Base-by-base conservation (phyloP, 495 filamentous ascomycete species). In the Melanomma pulvis-pyrius region DNA sequence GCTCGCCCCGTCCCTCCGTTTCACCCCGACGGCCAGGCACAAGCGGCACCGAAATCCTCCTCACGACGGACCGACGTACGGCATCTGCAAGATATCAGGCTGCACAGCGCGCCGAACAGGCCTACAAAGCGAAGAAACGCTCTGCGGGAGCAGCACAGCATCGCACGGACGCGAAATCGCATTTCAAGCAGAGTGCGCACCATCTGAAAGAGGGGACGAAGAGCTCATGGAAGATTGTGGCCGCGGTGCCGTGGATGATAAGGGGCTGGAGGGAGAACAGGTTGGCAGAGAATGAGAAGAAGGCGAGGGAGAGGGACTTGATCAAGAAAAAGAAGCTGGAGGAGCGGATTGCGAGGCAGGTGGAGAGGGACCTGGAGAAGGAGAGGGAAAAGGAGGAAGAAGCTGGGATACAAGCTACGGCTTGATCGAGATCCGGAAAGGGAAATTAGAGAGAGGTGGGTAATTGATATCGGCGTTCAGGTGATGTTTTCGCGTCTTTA, bases 251-350 rank as follows among this genome's bases (percentile, higher is more conserved):
- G 9, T 63, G 60, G 60, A 54, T 63, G 30, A 9, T 63, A 1
- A 53, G 60, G 32, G 60, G 36, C 4, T 63, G 60, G 60, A 50
- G 46, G 22, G 60, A 41, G 17, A 26, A 25, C 6, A 39, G 34
- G 49, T 34, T 54, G 34, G 30, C 1, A 5, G 29, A 54, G 50
- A 63, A 63, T 2, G 60, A 63, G 60, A 53, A 53, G 60, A 36
- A 8, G 48, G 30, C 32, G 11, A 26, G 26, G 9, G 60, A 63
- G 60, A 53, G 32, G 48, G 24, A 53, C 54, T 50, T 44, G 49
- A 30, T 54, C n/a, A 63, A 63, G 49, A 63, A 63, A 49, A 34
- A 26, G 50, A 63, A 63, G 60, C 13, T 63, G 29, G 60, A 63
- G 32, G 60, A 54, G 49, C 54, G 21, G 49, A 53, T 63, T 54